Base-by-base conservation (phyloP, 768 basidiomycete species). In the Tricholoma terreum region DNA sequence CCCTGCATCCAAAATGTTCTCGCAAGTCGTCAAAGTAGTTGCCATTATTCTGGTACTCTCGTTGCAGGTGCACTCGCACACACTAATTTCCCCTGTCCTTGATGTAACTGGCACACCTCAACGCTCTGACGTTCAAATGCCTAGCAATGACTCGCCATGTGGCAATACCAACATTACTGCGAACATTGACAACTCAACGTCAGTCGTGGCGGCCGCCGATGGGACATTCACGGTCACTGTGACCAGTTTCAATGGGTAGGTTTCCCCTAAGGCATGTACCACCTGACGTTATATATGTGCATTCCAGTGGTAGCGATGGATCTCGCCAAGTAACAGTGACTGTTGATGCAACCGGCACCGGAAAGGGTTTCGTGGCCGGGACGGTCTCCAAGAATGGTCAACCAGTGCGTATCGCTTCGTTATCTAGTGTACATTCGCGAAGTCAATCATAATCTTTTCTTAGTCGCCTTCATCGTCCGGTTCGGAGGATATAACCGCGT, bases 231-330 rank as follows among this genome's bases (percentile, higher is more conserved):
- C 67, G 6, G 73, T 71, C 21, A 76, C 69, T 24, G 71, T 71
- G 55, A 75, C 67, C 43, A 75, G 79, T 67, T 83, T 82, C 64
- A 82, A 82, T 58, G 72, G 58, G 83, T 82, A 58, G 33, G 33
- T 42, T 40, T 40, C 21, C 12, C 15, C 40, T 22, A 4, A 30
- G 24, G 21, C 8, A 6, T 36, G 27, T 14, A 34, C 38, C 43
- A 24, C 48, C 22, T 50, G 17, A 4, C n/a, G 12, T 40, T 43
- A 35, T 15, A 27, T 6, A 27, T 27, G 6, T 30, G 17, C 19
- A 22, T 40, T 54, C 12, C 36, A 79, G 79, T 50, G 77, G 77
- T 10, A 34, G 46, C 7, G 81, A 83, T 66, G 82, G 82, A 19
- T 82, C 81, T 2, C 75, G 77, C 11, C 64, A 74, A 50, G 72